These are phyloP conservation scores for Trichoderma arundinaceum DNA, from an alignment of 2,329 filamentous ascomycete genomes.

Conservation along the genomic window DNA sequence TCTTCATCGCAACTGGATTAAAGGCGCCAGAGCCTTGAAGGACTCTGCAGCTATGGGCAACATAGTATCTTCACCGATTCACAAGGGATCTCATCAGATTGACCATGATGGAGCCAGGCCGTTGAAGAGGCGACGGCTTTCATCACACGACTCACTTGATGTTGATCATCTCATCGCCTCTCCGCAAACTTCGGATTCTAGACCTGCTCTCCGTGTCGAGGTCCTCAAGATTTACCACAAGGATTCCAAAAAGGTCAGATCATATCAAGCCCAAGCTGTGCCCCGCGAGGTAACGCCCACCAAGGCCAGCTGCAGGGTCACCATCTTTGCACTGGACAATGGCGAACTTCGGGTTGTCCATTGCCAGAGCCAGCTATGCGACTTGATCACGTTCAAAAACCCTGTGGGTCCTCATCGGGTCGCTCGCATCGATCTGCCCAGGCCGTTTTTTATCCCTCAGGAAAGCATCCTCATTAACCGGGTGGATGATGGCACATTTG, in stretches of 20 bases:
- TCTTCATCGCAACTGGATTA: slow-evolving; percentile 61
- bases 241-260: slow-evolving; percentile 49
- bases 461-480: slow-evolving; percentile 58
- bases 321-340: slow-evolving; percentile 44
- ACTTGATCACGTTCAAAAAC: slow-evolving; percentile 57
- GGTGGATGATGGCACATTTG: slow-evolving; percentile 54
- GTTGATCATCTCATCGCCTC: slow-evolving; percentile 45
- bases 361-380: slow-evolving; percentile 61
- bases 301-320: slow-evolving; percentile 48
- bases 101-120: slow-evolving; percentile 49
- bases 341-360: slow-evolving; percentile 53
- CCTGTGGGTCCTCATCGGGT: slow-evolving; percentile 53
- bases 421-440: slow-evolving; percentile 54
- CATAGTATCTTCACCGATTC: slow-evolving; percentile 47
- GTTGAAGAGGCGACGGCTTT: slow-evolving; percentile 58
- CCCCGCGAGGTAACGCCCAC: slow-evolving; percentile 42
- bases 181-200: slow-evolving; percentile 42
- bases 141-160: slow-evolving; percentile 45
- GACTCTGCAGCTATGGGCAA: slow-evolving; percentile 50
- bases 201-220: slow-evolving; percentile 57
- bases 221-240: slow-evolving; percentile 59
- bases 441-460: slow-evolving; percentile 59
- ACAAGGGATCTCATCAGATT: slow-evolving; percentile 43
- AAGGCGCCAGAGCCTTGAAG: slow-evolving; percentile 53
- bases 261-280: slow-evolving; percentile 40